phyloP scores from a whole-genome alignment of 1,284 basidiomycete genomes.

The Pterulicium gracile region DNA sequence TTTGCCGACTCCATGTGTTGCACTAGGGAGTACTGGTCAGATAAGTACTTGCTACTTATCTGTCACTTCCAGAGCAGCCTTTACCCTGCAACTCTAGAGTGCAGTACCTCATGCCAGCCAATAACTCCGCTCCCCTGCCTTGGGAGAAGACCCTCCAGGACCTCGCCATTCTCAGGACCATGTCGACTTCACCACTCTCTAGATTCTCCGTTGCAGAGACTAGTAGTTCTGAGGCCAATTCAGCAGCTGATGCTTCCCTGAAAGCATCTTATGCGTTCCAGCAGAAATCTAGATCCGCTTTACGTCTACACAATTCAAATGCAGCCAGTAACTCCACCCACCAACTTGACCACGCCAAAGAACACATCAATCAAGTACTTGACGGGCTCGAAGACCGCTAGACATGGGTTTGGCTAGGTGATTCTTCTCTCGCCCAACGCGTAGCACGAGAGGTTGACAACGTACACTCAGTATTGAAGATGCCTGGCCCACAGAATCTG shows the following conservation, averaged over 20 bases:
- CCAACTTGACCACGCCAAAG: no score
- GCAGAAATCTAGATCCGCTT: conserved; percentile 1
- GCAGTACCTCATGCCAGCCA: background rate
- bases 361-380: no score
- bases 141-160: background rate
- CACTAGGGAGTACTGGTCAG: no score
- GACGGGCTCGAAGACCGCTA: no score
- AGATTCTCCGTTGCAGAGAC: background rate
- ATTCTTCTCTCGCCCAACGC: no score
- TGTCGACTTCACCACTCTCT: background rate
- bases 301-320: background rate
- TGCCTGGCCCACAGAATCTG: no score
- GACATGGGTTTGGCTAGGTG: no score
- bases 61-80: background rate
- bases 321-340: background rate
- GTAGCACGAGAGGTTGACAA: no score
- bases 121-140: background rate
- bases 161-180: background rate
- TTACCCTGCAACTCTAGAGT: background rate
- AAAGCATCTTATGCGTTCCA: background rate
- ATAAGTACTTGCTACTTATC: no score
- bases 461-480: no score
- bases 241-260: background rate
- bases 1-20: no score
- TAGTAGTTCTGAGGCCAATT: background rate